Evolutionary conservation across 495 filamentous ascomycete genomes (phyloP).

Genomic region (Aspergillus sclerotioniger): DNA sequence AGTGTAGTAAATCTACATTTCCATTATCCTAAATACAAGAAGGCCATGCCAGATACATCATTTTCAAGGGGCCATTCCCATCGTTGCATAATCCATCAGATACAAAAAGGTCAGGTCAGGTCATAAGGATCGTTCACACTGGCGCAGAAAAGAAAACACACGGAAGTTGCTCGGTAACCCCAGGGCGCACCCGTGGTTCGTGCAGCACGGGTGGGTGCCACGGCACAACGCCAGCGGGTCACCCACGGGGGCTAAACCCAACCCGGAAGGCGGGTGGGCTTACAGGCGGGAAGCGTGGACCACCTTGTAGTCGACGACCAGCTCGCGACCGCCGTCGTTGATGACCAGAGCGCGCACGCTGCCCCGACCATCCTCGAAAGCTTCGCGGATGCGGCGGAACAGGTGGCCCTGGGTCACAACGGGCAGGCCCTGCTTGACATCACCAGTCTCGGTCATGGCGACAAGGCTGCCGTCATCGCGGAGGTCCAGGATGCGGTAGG

Average conservation of each 20-base stretch:
- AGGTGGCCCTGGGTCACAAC: constrained; percentile 92
- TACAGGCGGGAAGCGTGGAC: constrained; percentile 77
- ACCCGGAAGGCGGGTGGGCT: constrained; percentile 23
- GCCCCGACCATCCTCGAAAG: constrained; percentile 90
- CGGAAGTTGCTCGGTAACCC: not conserved
- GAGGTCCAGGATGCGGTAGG: constrained; percentile 98
- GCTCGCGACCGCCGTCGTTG: constrained; percentile 87
- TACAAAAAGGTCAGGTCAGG: constrained; percentile 23
- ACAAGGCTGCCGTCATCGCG: constrained; percentile 79
- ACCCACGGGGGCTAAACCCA: constrained; percentile 10
- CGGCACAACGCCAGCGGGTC: not conserved
- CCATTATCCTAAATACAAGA: constrained; percentile 24
- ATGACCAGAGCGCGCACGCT: constrained; percentile 93
- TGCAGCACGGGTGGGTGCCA: not conserved
- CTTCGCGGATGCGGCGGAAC: constrained; percentile 74
- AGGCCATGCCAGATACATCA: constrained; percentile 21
- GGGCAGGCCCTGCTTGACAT: constrained; percentile 94
- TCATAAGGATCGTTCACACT: constrained; percentile 23
- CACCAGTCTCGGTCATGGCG: constrained; percentile 83
- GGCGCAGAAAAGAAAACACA: constrained; percentile 3
- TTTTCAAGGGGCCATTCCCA: constrained; percentile 21
- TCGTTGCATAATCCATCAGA: constrained; percentile 20
- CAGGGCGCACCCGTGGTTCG: not conserved
- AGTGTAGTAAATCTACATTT: constrained; percentile 1
- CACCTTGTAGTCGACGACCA: constrained; percentile 98